Evolutionary conservation across 1,284 basidiomycete genomes (phyloP).

Genomic region (Fomes fomentarius): DNA sequence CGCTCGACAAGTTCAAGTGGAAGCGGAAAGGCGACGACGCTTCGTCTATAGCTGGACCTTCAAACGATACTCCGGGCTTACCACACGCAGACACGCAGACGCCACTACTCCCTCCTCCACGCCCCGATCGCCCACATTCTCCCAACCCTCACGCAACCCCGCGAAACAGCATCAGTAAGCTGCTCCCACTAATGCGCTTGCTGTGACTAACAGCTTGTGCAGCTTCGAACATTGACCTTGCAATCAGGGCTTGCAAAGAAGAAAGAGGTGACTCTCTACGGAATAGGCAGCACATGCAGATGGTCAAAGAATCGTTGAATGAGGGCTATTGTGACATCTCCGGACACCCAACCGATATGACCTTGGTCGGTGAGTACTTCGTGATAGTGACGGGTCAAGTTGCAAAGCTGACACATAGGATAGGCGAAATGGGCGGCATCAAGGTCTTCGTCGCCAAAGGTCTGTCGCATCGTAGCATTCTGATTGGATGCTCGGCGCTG

Average conservation of each 20-base stretch:
- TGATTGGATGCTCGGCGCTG: background rate
- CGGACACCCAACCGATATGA: constrained; percentile 67
- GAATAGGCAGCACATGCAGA: constrained; percentile 70
- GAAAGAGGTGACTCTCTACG: constrained; percentile 66
- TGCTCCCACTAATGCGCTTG: background rate
- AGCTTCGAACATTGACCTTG: constrained; percentile 76
- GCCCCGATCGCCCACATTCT: constrained; percentile 11
- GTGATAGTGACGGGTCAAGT: background rate
- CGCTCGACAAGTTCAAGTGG: constrained; percentile 10
- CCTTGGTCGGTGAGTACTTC: constrained; percentile 51
- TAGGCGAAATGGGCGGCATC: constrained; percentile 65
- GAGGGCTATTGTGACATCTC: constrained; percentile 85
- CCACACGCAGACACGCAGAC: constrained; percentile 32
- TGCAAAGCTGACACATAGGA: background rate
- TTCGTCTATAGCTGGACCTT: background rate
- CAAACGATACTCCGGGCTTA: constrained; percentile 10
- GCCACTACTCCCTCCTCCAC: constrained; percentile 20
- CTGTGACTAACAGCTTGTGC: background rate
- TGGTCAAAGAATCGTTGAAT: constrained; percentile 75
- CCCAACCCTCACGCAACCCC: constrained; percentile 50
- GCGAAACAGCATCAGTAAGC: constrained; percentile 60
- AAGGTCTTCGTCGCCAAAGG: constrained; percentile 75
- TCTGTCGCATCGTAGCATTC: constrained; percentile 33
- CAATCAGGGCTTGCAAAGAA: constrained; percentile 76
- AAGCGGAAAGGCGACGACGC: constrained; percentile 4